Evolutionary conservation across 2,329 filamentous ascomycete species (phyloP).

Genomic region (Tolypocladium tundrense): DNA sequence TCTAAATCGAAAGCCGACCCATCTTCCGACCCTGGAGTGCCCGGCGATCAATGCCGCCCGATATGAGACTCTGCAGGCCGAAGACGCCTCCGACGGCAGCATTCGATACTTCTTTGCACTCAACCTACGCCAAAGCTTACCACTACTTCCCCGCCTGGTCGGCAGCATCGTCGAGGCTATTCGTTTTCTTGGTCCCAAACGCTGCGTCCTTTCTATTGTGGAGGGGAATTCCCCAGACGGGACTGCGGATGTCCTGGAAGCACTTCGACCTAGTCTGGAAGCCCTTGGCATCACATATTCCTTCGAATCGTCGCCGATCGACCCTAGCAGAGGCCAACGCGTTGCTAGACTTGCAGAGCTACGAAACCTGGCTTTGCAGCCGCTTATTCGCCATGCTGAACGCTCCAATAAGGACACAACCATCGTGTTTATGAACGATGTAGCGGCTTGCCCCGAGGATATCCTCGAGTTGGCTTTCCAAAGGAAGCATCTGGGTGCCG

Average conservation of each 20-base stretch:
- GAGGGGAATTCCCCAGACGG: conserved; percentile 42
- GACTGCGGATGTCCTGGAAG: conserved; percentile 35
- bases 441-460: conserved; percentile 42
- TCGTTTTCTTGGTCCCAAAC: conserved; percentile 34
- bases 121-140: conserved; percentile 32
- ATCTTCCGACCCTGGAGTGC: conserved; percentile 12
- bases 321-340: conserved; percentile 32
- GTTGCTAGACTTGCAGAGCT: conserved; percentile 37
- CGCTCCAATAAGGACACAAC: conserved; percentile 25
- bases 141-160: conserved; percentile 32
- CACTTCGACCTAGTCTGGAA: conserved; percentile 27
- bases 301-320: conserved; percentile 29
- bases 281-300: conserved; percentile 28
- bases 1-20: conserved; percentile 9
- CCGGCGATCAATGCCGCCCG: conserved; percentile 8
- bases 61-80: conserved; percentile 11
- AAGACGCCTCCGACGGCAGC: neutral
- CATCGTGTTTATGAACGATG: conserved; percentile 44
- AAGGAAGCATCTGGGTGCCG: conserved; percentile 30
- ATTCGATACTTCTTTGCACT: conserved; percentile 39
- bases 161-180: conserved; percentile 38
- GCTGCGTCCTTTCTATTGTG: conserved; percentile 40
- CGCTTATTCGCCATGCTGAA: conserved; percentile 22
- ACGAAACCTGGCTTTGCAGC: conserved; percentile 41
- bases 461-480: conserved; percentile 47